Base-by-base conservation (phyloP, 1,284 basidiomycete genomes). In the Apiotrichum mycotoxinovorans region DNA sequence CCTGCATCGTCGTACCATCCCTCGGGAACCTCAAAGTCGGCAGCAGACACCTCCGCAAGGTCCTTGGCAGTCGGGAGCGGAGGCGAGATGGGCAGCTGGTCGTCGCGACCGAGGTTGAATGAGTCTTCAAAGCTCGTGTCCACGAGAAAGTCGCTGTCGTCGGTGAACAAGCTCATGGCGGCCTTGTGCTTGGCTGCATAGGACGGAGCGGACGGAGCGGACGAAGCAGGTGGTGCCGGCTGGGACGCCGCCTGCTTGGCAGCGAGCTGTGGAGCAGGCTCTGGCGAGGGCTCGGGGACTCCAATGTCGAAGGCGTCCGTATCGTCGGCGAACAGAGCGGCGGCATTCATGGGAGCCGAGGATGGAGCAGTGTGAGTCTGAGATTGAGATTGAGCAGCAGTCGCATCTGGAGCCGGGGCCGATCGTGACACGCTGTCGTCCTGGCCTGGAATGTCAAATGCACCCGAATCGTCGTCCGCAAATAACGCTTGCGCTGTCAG, bases 1-100 rank as follows among this genome's bases (percentile, higher is more conserved):
- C 69, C 71, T 22, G 57, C 47, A 20, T 75, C 72, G 54, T 74
- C 70, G 47, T 70, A 74, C 74, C 74, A 75, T 26, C 74, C 74
- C 48, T 71, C 61, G 0, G 73, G 73, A 1, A 75, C 64, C 15
- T 74, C 67, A 35, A 71, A 62, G 34, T 66, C 66, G 25, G 63
- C 38, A 20, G 38, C 18, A 9, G 38, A 34, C 22, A 54, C 64
- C 12, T 57, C 64, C 0, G 47, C 54, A 20, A 38, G 26, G 12
- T 23, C 30, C 17, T 30, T 56, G 25, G 45, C 30, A 9, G 26
- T 20, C 9, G 26, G 45, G 12, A 20, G 11, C 45, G 41, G 18
- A 14, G 41, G 49, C 34, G 48, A 47, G 12, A 15, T 14, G 2
- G 45, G 45, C 3, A 9, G 17, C 33, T 35, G 9, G 20, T 57